Evolutionary conservation across 78 protist genomes (phyloP).

Genomic region (Dictyostelium citrinum): DNA sequence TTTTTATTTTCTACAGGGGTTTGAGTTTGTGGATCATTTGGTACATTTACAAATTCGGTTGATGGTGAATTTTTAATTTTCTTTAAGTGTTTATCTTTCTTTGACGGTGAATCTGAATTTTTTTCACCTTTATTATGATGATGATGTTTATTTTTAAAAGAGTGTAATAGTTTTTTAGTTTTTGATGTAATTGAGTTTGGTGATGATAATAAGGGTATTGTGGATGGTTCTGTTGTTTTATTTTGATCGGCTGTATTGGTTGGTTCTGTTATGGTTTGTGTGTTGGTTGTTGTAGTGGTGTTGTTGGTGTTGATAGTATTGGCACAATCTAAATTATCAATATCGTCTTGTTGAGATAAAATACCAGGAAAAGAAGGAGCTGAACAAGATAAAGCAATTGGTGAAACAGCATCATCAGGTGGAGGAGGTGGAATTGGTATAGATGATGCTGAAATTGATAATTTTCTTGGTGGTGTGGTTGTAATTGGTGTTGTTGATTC

Average conservation of each 20-base stretch:
- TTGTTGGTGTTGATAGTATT: background rate
- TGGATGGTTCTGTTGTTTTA: constrained; percentile 3
- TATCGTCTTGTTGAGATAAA: background rate
- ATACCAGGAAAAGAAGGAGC: constrained; percentile 65
- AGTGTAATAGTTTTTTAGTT: background rate
- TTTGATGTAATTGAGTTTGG: background rate
- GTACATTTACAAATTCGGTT: background rate
- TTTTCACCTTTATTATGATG: background rate
- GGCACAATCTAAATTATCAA: background rate
- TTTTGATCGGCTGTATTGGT: background rate
- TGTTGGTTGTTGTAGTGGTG: background rate
- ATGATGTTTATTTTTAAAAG: constrained; percentile 13
- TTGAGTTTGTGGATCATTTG: background rate
- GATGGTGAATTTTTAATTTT: background rate
- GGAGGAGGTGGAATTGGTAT: constrained; percentile 28
- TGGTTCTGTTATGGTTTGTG: background rate
- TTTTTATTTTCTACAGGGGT: background rate
- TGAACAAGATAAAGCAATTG: constrained; percentile 56
- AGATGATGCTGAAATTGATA: constrained; percentile 66
- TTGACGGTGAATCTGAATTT: background rate
- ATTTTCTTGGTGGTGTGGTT: constrained; percentile 44
- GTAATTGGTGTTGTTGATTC: background rate
- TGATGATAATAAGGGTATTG: background rate
- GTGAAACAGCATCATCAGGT: constrained; percentile 17
- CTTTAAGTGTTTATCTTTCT: background rate